phyloP scores from a whole-genome alignment of 306 rosid genomes.

The Dalbergia cochinchinensis region DNA sequence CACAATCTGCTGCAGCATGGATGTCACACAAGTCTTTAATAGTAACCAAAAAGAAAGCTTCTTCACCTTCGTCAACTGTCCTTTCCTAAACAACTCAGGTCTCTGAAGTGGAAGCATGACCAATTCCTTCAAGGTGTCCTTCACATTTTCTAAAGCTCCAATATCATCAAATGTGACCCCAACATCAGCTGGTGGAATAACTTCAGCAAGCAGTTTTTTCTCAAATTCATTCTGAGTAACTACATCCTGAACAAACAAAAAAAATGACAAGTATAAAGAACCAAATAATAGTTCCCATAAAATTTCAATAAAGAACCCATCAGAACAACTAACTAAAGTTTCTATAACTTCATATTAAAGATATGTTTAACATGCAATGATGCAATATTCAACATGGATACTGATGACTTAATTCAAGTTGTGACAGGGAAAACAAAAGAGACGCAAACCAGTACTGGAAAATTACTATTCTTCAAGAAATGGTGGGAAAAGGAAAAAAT shows the following conservation, averaged over 20 bases:
- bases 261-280: neutral
- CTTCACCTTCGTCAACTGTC: constrained; percentile 88
- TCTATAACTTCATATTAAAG: neutral
- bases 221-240: constrained; percentile 94
- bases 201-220: constrained; percentile 91
- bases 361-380: neutral
- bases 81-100: constrained; percentile 91
- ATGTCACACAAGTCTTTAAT: constrained; percentile 11
- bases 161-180: constrained; percentile 97
- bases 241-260: constrained; percentile 74
- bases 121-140: constrained; percentile 95
- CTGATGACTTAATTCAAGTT: neutral
- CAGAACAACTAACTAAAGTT: neutral
- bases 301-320: neutral
- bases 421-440: neutral
- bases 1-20: constrained; percentile 25
- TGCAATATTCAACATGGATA: neutral
- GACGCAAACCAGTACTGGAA: constrained; percentile 11
- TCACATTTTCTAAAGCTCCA: constrained; percentile 95
- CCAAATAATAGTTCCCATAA: neutral
- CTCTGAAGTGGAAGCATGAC: constrained; percentile 98
- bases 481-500: neutral
- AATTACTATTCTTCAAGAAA: constrained; percentile 16
- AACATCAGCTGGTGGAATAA: constrained; percentile 87
- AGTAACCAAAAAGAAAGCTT: constrained; percentile 5